Evolutionary conservation across 2,329 filamentous ascomycete species (phyloP), one percentile per base, ranked within the genome.

Genomic region (Trichoderma aggressivum): DNA sequence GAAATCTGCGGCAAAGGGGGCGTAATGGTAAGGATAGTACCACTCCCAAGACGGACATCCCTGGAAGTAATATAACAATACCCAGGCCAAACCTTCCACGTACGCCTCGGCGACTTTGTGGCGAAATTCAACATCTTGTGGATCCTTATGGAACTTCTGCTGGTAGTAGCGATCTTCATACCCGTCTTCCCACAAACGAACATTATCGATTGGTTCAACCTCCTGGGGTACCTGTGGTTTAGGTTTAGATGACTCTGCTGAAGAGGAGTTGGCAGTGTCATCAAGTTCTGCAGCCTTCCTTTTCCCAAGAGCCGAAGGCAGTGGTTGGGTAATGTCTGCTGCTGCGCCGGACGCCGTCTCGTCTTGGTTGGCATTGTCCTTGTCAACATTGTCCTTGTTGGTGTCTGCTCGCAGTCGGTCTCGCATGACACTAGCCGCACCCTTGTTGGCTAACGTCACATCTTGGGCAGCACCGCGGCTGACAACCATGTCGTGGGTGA

Each of bases 11-110:
- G 96, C 96, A 79, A 99, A 99, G 4, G 97, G 96, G 1, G 96
- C 97, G 79, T 99, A 99, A 79, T 99, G 96, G 78, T 98, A 97
- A 0, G 96, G 96, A 78, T 98, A 99, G 80, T 96, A 99, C 96
- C 96, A 99, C 66, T 95, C 97, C 96, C 97, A 99, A 0, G 94
- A 98, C 26, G 96, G 94, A 77, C 96, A 99, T 30, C 96, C 96
- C 81, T 99, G 96, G 81, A 98, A 97, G 80, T 99, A 99, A 82
- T 99, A 99, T 43, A 94, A 86, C 64, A 99, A 84, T 50, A 99
- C 96, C 96, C 97, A 99, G 26, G 92, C 92, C 11, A 99, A 87
- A 43, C 96, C 96, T 84, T 98, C 94, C 14, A 95, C 94, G 80
- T 99, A 99, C n/a, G 93, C 89, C 68, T 90, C 89, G 43, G 92